Evolutionary conservation across 208 protist species (phyloP).

Genomic region (Trichomonas vaginalis): DNA sequence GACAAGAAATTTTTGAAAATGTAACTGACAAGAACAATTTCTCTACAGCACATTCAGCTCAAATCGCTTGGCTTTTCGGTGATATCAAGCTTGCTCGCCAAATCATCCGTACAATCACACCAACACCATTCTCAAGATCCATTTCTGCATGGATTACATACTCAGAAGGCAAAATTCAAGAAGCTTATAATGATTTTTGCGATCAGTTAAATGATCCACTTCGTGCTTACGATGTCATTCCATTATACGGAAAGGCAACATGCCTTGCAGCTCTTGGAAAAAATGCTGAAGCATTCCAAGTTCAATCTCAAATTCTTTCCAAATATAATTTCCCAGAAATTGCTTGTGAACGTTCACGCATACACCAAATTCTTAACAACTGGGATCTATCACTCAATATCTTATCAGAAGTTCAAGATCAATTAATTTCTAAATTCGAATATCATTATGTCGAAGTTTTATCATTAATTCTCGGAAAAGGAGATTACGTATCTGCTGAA

Average conservation of each 20-base stretch:
- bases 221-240: neutral
- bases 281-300: neutral
- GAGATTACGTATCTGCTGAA: neutral
- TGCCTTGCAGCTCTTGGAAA: neutral
- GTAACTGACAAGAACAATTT: neutral
- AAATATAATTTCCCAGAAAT: conserved; percentile 18
- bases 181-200: neutral
- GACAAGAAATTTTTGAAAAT: neutral
- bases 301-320: neutral
- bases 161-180: neutral
- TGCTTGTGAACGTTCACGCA: neutral
- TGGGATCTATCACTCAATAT: neutral
- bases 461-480: neutral
- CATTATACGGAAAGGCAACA: neutral
- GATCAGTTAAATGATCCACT: neutral
- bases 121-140: neutral
- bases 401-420: neutral
- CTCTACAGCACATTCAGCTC: neutral
- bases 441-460: neutral
- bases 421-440: neutral
- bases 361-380: neutral
- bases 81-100: neutral
- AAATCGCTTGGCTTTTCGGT: neutral
- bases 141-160: neutral
- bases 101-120: neutral